Evolutionary conservation across 1,139 yeast species (phyloP).

Genomic region (Blastobotrys persicus): DNA sequence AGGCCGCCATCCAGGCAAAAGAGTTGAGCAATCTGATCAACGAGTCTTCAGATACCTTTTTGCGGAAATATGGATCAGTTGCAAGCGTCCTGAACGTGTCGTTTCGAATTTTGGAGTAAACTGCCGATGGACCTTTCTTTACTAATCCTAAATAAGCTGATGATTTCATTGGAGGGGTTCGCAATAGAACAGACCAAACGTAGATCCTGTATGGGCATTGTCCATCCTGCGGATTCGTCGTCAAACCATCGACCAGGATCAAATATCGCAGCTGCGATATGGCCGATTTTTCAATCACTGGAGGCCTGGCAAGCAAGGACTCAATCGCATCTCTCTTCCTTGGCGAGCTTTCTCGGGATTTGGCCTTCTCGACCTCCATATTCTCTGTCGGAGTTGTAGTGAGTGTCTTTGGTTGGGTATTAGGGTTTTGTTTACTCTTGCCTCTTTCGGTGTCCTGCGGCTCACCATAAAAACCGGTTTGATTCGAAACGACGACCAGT

Average conservation of each 20-base stretch:
- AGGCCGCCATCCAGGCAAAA: conserved; percentile 55
- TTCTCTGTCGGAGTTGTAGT: too few relatives aligned
- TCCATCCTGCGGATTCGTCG: conserved; percentile 43
- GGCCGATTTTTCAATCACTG: conserved; percentile 64
- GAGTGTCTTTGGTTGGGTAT: too few relatives aligned
- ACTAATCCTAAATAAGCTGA: conserved; percentile 56
- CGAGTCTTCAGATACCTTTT: conserved; percentile 64
- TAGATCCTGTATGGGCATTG: conserved; percentile 67
- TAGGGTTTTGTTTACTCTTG: too few relatives aligned
- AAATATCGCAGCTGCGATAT: conserved; percentile 75
- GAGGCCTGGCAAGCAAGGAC: conserved; percentile 59
- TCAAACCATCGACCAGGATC: conserved; percentile 75
- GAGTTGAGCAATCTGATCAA: conserved; percentile 69
- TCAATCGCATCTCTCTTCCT: conserved; percentile 60
- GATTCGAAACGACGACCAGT: too few relatives aligned
- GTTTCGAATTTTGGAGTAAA: conserved; percentile 71
- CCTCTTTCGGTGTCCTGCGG: too few relatives aligned
- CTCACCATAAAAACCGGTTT: too few relatives aligned
- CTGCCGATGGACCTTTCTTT: conserved; percentile 52
- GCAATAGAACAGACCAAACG: conserved; percentile 77
- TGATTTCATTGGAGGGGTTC: conserved; percentile 59
- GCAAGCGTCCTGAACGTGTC: conserved; percentile 86
- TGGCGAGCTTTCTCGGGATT: conserved; percentile 1
- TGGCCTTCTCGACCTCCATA: too few relatives aligned
- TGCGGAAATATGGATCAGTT: conserved; percentile 66